phyloP scores from a whole-genome alignment of 2,329 filamentous ascomycete species.

The Penicillium sp. region DNA sequence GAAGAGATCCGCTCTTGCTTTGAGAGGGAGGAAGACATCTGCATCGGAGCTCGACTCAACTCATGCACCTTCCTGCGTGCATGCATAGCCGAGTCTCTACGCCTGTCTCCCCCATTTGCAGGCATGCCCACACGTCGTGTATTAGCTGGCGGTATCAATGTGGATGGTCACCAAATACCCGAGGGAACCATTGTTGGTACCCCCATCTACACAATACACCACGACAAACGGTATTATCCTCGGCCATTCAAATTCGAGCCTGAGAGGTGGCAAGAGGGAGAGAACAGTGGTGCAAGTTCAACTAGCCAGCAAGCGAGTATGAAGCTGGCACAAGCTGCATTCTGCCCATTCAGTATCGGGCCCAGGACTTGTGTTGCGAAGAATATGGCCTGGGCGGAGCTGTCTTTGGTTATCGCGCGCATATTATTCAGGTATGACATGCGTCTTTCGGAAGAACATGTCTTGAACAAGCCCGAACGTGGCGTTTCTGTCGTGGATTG shows the following conservation, averaged over 20 bases:
- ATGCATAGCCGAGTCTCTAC: background rate
- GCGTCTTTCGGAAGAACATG: background rate
- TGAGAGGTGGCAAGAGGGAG: background rate
- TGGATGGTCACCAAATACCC: background rate
- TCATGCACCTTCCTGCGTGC: background rate
- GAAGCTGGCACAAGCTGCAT: background rate
- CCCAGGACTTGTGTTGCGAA: background rate
- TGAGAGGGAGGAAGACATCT: background rate
- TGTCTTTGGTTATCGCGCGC: background rate
- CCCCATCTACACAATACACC: background rate
- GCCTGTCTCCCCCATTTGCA: background rate
- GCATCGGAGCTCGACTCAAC: background rate
- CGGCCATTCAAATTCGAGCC: background rate
- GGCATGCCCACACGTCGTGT: background rate
- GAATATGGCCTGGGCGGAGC: background rate
- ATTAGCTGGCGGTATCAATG: background rate
- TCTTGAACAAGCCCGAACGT: background rate
- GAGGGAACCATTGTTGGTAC: background rate
- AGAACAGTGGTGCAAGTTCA: background rate
- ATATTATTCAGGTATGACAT: background rate
- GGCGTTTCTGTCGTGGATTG: background rate
- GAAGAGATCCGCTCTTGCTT: background rate
- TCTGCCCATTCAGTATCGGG: background rate
- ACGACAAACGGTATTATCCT: background rate
- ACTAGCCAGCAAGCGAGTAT: background rate